Evolutionary conservation across 176 grass and related monocot genomes (phyloP).

Genomic region (Bromus sterilis): DNA sequence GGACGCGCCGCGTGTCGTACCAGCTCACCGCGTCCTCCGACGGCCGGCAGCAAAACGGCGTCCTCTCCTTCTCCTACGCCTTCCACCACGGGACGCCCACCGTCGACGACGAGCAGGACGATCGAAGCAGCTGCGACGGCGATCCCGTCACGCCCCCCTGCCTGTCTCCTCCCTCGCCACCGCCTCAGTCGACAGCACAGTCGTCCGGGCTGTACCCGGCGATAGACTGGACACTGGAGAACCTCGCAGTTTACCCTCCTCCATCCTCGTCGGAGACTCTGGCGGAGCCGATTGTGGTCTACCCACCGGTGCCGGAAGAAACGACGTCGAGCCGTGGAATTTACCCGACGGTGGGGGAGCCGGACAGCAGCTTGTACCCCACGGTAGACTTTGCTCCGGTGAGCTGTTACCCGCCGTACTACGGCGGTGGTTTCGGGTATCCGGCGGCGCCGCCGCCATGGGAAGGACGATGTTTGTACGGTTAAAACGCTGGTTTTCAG

Average conservation of each 20-base stretch:
- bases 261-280: neutral
- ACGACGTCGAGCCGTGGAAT: neutral
- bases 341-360: neutral
- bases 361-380: conserved; percentile 16
- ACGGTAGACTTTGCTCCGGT: conserved; percentile 24
- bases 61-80: conserved; percentile 51
- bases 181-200: neutral
- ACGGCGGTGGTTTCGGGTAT: conserved; percentile 1
- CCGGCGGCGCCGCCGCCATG: conserved; percentile 6
- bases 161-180: neutral
- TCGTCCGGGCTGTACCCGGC: conserved; percentile 27
- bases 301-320: neutral
- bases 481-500: neutral
- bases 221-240: conserved; percentile 26
- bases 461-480: conserved; percentile 21
- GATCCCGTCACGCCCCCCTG: neutral
- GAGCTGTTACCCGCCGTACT: conserved; percentile 22
- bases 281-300: neutral
- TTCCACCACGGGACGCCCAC: neutral
- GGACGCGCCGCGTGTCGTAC: conserved; percentile 36
- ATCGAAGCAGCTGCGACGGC: neutral
- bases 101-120: neutral
- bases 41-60: conserved; percentile 39
- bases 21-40: conserved; percentile 21
- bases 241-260: conserved; percentile 6